Conservation (phyloP, 1,284 basidiomycete genomes). For the Ustilago loliicola region DNA sequence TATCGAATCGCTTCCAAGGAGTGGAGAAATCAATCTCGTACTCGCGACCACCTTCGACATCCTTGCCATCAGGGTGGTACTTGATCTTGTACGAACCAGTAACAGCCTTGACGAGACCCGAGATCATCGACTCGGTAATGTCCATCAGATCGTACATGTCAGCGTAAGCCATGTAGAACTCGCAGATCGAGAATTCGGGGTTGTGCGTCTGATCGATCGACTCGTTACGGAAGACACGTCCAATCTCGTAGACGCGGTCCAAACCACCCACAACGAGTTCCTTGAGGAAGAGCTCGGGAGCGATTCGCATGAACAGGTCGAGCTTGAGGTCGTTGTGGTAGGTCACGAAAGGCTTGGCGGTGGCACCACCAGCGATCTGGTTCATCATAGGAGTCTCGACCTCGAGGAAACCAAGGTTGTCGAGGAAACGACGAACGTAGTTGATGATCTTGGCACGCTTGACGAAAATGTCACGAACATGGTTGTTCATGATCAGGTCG, state of each 20-base stretch:
- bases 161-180: conserved; percentile 99
- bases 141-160: conserved; percentile 99
- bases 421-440: conserved; percentile 86
- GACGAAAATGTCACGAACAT: conserved; percentile 91
- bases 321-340: conserved; percentile 99
- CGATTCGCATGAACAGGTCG: conserved; percentile 97
- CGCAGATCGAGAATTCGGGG: conserved; percentile 83
- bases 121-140: conserved; percentile 90
- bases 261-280: conserved; percentile 96
- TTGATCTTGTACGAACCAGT: conserved; percentile 86
- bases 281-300: conserved; percentile 98
- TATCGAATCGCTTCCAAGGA: conserved; percentile 99
- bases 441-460: conserved; percentile 76
- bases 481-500: conserved; percentile 94
- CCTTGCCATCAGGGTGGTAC: conserved; percentile 95
- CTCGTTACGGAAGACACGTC: conserved; percentile 97
- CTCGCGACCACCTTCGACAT: conserved; percentile 75
- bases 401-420: conserved; percentile 94
- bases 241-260: conserved; percentile 98
- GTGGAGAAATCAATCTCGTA: conserved; percentile 89
- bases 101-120: conserved; percentile 90
- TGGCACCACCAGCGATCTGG: conserved; percentile 95
- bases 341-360: conserved; percentile 97
- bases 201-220: conserved; percentile 90
- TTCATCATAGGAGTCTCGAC: conserved; percentile 99